Evolutionary conservation across 257 asterid species (phyloP).

Genomic region (Avicennia marina): DNA sequence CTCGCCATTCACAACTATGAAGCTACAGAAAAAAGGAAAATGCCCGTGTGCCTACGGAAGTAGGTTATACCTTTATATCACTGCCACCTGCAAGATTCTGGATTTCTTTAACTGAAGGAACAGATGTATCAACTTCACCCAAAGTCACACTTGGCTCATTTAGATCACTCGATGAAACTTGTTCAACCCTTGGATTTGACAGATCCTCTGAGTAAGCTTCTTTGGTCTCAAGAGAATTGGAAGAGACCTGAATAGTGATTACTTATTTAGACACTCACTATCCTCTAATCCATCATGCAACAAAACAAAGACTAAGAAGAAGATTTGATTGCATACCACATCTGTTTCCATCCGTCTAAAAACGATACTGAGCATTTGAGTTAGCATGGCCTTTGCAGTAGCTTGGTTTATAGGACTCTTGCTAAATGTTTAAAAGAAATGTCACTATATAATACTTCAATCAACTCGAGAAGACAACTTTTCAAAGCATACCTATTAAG

Average conservation of each 20-base stretch:
- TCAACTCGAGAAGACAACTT: constrained; percentile 17
- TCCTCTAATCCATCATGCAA: constrained; percentile 20
- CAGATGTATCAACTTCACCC: constrained; percentile 50
- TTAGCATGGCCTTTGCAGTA: constrained; percentile 93
- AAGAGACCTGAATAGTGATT: constrained; percentile 57
- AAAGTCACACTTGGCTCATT: constrained; percentile 40
- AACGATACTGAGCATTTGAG: constrained; percentile 89
- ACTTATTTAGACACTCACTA: background rate
- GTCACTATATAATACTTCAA: constrained; percentile 23
- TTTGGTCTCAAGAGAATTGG: constrained; percentile 38
- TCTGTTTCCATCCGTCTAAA: constrained; percentile 89
- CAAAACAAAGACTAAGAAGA: constrained; percentile 17
- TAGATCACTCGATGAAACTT: constrained; percentile 50
- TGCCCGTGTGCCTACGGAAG: constrained; percentile 11
- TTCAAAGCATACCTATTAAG: constrained; percentile 70
- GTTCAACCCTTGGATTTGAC: constrained; percentile 45
- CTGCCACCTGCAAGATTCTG: constrained; percentile 79
- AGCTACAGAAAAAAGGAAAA: constrained; percentile 15
- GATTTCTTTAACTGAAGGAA: constrained; percentile 71
- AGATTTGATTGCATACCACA: constrained; percentile 44
- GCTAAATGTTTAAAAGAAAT: constrained; percentile 46
- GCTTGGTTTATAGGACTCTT: constrained; percentile 98
- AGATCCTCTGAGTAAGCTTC: constrained; percentile 39
- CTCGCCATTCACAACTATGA: too few species aligned
- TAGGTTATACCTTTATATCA: constrained; percentile 73